A percentile compares a stretch with the other conserved stretches of the same genome.
Evolutionary conservation across 192 early-diverging fungal genomes (phyloP).

Genomic region (Nowakowskiella sp.): DNA sequence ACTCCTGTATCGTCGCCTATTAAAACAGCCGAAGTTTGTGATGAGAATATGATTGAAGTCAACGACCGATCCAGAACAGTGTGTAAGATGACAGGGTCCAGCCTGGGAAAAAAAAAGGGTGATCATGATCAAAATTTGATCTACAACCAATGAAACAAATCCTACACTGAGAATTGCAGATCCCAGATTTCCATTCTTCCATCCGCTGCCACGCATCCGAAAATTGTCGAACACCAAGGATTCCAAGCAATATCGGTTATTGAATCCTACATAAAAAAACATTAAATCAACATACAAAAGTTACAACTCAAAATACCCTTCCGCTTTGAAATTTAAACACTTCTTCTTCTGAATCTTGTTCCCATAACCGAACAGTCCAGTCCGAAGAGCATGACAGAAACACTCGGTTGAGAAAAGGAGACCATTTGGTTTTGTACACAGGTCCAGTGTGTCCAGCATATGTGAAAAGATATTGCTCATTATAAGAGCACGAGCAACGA

Average conservation of each 20-base stretch:
- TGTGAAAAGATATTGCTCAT: slow-evolving; percentile 51
- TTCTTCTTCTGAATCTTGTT: slow-evolving; percentile 37
- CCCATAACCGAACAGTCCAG: slow-evolving; percentile 53
- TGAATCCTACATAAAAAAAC: slow-evolving; percentile 25
- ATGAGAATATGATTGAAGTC: slow-evolving; percentile 44
- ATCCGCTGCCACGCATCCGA: slow-evolving; percentile 47
- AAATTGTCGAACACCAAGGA: slow-evolving; percentile 39
- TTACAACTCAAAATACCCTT: slow-evolving; percentile 23
- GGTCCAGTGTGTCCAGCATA: slow-evolving; percentile 50
- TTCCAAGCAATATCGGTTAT: slow-evolving; percentile 52
- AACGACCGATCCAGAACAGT: slow-evolving; percentile 49
- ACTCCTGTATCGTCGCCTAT: slow-evolving; percentile 54
- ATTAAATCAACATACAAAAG: slow-evolving; percentile 1
- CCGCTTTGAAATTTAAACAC: slow-evolving; percentile 51
- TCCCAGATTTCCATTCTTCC: slow-evolving; percentile 59
- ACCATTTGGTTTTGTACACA: slow-evolving; percentile 47
- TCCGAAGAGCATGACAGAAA: slow-evolving; percentile 46
- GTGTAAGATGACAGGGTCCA: slow-evolving; percentile 51
- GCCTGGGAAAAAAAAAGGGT: slow-evolving; percentile 13
- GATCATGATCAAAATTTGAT: background rate
- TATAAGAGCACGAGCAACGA: slow-evolving; percentile 51
- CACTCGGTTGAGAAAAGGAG: slow-evolving; percentile 36
- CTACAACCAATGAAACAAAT: slow-evolving; percentile 1
- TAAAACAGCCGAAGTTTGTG: slow-evolving; percentile 35
- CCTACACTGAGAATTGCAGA: slow-evolving; percentile 45